Evolutionary conservation across 2,329 filamentous ascomycete genomes (phyloP).

Genomic region (Cytospora leucostoma): DNA sequence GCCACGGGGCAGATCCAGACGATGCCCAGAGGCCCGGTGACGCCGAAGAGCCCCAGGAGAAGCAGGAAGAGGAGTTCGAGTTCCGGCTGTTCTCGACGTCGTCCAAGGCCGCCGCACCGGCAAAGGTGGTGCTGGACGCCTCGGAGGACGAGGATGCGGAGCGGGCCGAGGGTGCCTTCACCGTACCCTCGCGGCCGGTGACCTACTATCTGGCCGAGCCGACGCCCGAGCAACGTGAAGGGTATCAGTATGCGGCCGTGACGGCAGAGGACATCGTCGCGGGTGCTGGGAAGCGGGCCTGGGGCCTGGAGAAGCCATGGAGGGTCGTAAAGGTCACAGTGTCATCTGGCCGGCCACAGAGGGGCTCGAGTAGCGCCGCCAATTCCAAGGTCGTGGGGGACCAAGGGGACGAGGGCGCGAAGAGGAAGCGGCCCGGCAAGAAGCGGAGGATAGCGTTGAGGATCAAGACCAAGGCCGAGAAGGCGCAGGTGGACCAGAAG

Average conservation of each 20-base stretch:
- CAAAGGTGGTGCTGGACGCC: slow-evolving; percentile 52
- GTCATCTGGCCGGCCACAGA: slow-evolving; percentile 32
- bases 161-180: slow-evolving; percentile 41
- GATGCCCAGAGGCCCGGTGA: not conserved
- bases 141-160: slow-evolving; percentile 41
- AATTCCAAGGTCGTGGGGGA: slow-evolving; percentile 22
- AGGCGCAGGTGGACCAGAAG: slow-evolving; percentile 41
- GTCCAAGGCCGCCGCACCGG: slow-evolving; percentile 36
- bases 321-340: slow-evolving; percentile 50
- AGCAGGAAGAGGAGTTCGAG: slow-evolving; percentile 48
- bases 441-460: slow-evolving; percentile 57
- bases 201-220: slow-evolving; percentile 53
- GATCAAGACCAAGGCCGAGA: slow-evolving; percentile 45
- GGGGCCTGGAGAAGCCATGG: slow-evolving; percentile 65
- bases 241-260: slow-evolving; percentile 51
- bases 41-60: slow-evolving; percentile 31
- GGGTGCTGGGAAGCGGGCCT: slow-evolving; percentile 47
- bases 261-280: slow-evolving; percentile 52
- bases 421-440: slow-evolving; percentile 56
- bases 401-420: slow-evolving; percentile 34
- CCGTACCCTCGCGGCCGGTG: slow-evolving; percentile 44
- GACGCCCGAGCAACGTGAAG: slow-evolving; percentile 39
- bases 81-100: slow-evolving; percentile 59
- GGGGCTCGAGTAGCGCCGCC: not conserved
- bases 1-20: not conserved